Evolutionary conservation across 208 protist species (phyloP), one percentile per base, ranked within the genome.

Genomic region (Polymyxa betae): DNA sequence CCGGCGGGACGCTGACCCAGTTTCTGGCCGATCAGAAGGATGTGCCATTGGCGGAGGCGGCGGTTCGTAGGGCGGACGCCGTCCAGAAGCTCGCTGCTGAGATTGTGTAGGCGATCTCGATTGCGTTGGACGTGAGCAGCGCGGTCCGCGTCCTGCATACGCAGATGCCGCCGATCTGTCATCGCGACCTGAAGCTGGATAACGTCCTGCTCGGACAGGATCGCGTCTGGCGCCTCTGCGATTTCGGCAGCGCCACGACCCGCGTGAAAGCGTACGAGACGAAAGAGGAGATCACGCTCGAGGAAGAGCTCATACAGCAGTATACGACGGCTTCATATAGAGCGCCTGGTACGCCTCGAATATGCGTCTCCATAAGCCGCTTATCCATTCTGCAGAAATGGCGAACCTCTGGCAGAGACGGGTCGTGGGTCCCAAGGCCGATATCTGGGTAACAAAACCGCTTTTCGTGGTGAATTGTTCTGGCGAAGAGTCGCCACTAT

Each of bases 111-210:
- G 49, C 24, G 49, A 29, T 82, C 5, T 82, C 35, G 5, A 82
- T 82, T 12, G 72, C 72, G 12, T 5, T 82, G n/a, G 72, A 82
- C n/a, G 35, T 82, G 5, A 38, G 72, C 72, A 41, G 44, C 35
- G 89, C 54, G 38, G 45, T 64, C 40, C 43, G 1, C 16, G 82
- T 49, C 38, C n/a, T 91, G 0, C 89, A 91, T 43, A 89, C 54
- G 0, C 68, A 88, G 38, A 45, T 41, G 38, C 60, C 41, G 0
- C 89, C 89, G 43, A 91, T 91, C 0, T 40, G 82, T n/a, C 89
- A 91, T 45, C 64, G 89, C 0, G 89, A 91, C 20, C 40, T 91
- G 0, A 91, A 91, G 60, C 89, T 88, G 60, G 89, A 91, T 35
- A 91, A 91, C 16, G 29, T 91, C 0, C 66, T 91, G 29, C 32